phyloP scores from a whole-genome alignment of 2,329 filamentous ascomycete genomes.

The Cercospora janseana region DNA sequence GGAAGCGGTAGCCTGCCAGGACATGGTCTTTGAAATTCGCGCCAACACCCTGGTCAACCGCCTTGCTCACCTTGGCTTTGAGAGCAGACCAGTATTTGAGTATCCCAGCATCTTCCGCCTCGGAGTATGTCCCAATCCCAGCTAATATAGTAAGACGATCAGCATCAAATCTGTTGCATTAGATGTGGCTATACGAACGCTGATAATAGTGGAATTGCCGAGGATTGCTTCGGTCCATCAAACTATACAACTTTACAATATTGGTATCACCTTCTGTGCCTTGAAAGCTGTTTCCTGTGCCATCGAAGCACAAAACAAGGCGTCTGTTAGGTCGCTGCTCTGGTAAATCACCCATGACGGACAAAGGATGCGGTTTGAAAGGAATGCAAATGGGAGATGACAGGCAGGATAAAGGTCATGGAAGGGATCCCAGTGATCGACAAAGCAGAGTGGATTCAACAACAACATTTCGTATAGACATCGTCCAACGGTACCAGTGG shows the following conservation, averaged over 20 bases:
- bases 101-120: background rate
- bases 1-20: constrained; percentile 65
- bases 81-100: constrained; percentile 1
- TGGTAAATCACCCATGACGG: background rate
- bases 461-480: background rate
- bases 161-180: background rate
- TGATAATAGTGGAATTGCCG: background rate
- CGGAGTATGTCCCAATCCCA: background rate
- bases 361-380: background rate
- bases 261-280: background rate
- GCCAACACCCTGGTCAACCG: constrained; percentile 76
- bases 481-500: background rate
- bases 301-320: background rate
- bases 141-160: background rate
- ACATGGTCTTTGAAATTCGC: constrained; percentile 80
- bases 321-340: background rate
- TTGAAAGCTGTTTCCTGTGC: background rate
- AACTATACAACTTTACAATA: background rate
- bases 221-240: background rate
- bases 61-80: constrained; percentile 47
- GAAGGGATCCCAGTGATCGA: background rate
- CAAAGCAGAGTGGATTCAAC: background rate
- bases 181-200: background rate
- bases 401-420: too few species aligned
- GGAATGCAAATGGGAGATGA: background rate